Percentiles rank a stretch among this genome's conserved stretches.
Evolutionary conservation across 768 basidiomycete genomes (phyloP).

Genomic region (Calocybe indica): DNA sequence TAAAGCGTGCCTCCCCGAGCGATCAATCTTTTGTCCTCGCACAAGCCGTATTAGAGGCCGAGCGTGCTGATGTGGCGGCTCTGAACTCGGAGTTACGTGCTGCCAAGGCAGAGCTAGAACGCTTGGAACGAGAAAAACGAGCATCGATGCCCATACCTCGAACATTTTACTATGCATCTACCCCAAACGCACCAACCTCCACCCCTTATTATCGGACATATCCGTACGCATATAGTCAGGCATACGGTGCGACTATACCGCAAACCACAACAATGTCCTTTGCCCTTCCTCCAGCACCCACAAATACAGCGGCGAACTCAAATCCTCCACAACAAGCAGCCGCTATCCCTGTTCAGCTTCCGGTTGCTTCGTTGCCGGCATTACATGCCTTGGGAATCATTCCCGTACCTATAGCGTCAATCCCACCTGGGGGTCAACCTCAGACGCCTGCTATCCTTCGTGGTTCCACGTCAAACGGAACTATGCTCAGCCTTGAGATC

Average conservation of each 20-base stretch:
- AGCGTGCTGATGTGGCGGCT: conserved; percentile 54
- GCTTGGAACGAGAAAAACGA: conserved; percentile 65
- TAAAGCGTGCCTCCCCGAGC: conserved; percentile 54
- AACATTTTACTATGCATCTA: conserved; percentile 31
- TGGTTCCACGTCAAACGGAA: conserved; percentile 65
- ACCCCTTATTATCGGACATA: conserved; percentile 58
- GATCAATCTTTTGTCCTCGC: conserved; percentile 60
- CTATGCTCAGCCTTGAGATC: conserved; percentile 71
- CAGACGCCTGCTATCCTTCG: conserved; percentile 75
- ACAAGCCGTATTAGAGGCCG: conserved; percentile 58
- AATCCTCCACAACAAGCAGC: conserved; percentile 24
- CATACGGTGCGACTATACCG: conserved; percentile 35
- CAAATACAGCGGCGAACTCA: conserved; percentile 18
- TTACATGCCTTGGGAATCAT: conserved; percentile 69
- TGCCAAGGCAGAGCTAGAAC: conserved; percentile 60
- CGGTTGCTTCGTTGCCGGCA: conserved; percentile 57
- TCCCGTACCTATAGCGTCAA: conserved; percentile 53
- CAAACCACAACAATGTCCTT: conserved; percentile 28
- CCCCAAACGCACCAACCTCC: conserved; percentile 27
- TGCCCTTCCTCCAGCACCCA: conserved; percentile 19
- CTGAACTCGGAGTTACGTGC: conserved; percentile 56
- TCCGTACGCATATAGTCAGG: conserved; percentile 59
- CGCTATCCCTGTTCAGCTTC: conserved; percentile 65
- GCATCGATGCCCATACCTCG: conserved; percentile 36
- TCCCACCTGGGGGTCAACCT: conserved; percentile 47